Conservation (phyloP, 106 monocot genomes). For the Allium sativum region DNA sequence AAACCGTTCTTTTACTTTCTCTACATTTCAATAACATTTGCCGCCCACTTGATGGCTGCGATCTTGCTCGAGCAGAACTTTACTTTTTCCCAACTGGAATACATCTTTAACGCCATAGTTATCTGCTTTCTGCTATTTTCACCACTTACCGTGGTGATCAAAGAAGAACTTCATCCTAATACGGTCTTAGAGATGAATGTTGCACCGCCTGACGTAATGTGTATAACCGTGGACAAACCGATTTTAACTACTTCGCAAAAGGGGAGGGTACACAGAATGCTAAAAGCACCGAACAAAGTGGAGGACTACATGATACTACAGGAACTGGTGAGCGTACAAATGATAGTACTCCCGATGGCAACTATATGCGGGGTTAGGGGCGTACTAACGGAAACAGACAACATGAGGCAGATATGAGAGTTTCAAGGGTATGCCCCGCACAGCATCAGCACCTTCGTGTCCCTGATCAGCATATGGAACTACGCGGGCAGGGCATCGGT, state of each 20-base stretch:
- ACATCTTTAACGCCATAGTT: not conserved
- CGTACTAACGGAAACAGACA: constrained; percentile 62
- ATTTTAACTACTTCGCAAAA: not conserved
- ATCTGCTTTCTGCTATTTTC: not conserved
- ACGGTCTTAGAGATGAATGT: not conserved
- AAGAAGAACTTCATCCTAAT: not conserved
- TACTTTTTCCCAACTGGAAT: not conserved
- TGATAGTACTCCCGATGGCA: constrained; percentile 19
- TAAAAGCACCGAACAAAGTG: not conserved
- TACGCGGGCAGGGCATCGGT: constrained; percentile 43
- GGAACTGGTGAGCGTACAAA: constrained; percentile 1
- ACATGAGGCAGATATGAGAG: constrained; percentile 78
- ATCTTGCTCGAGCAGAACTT: not conserved
- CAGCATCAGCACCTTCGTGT: constrained; percentile 50
- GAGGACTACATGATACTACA: constrained; percentile 3
- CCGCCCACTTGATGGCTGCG: not conserved
- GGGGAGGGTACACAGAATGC: not conserved
- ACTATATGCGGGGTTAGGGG: constrained; percentile 57
- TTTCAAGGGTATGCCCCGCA: constrained; percentile 40
- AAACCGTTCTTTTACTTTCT: too few relatives aligned
- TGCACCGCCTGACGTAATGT: not conserved
- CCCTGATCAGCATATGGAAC: constrained; percentile 83
- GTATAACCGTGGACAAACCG: not conserved
- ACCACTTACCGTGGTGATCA: not conserved
- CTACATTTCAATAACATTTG: too few relatives aligned